A percentile compares a stretch with the other conserved stretches of the same genome.
These are phyloP conservation scores for Ottelia alismoides DNA, from an alignment of 106 monocot species.

Conservation along the genomic window DNA sequence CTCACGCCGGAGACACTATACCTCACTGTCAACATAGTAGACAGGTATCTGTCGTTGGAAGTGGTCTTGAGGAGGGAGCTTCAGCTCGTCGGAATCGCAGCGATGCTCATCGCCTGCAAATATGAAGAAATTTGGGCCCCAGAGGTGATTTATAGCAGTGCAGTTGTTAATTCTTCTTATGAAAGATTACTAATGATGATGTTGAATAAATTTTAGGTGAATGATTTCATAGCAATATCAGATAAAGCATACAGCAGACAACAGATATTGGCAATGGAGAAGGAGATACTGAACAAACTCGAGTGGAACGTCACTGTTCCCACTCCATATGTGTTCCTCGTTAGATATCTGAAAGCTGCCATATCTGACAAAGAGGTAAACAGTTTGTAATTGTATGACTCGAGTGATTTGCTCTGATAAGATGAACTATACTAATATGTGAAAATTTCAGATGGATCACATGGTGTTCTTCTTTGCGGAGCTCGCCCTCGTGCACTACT, in stretches of 20 bases:
- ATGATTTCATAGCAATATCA: constrained; percentile 71
- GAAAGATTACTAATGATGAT: not conserved
- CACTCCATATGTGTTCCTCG: constrained; percentile 55
- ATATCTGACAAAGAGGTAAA: constrained; percentile 31
- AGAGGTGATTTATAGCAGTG: constrained; percentile 6
- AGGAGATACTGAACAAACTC: constrained; percentile 37
- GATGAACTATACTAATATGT: too few species aligned
- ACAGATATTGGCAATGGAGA: constrained; percentile 51
- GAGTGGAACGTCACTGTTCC: constrained; percentile 72
- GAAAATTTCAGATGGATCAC: constrained; percentile 16
- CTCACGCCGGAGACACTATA: constrained; percentile 74
- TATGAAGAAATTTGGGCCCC: constrained; percentile 78
- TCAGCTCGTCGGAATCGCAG: constrained; percentile 48
- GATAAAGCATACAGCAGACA: constrained; percentile 46
- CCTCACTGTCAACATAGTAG: constrained; percentile 54
- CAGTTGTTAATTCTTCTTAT: not conserved
- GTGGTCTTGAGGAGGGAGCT: constrained; percentile 32
- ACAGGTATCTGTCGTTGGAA: constrained; percentile 50
- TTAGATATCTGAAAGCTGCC: constrained; percentile 52
- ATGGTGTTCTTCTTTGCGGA: constrained; percentile 38
- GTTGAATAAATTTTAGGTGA: constrained; percentile 23
- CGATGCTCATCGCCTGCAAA: constrained; percentile 89
- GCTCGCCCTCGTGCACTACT: constrained; percentile 25
- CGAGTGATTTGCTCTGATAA: not conserved
- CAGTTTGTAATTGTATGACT: not conserved